A percentile compares a stretch with the other conserved stretches of the same genome.
Conservation (phyloP, 345 rosid genomes). For the Arabidopsis thaliana region TAIR10.1 NC_003071.7:166501-167000, state of each 20-base stretch:
- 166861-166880: slow-evolving; percentile 22
- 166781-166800: slow-evolving; percentile 93
- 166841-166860: slow-evolving; percentile 93
- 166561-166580: slow-evolving; percentile 87
- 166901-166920: slow-evolving; percentile 23
- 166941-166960: slow-evolving; percentile 90
- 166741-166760: slow-evolving; percentile 84
- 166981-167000: slow-evolving; percentile 89
- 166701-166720: slow-evolving; percentile 40
- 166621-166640: slow-evolving; percentile 86
- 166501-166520: slow-evolving; percentile 99
- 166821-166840: slow-evolving; percentile 84
- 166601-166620: slow-evolving; percentile 85
- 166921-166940: slow-evolving; percentile 59
- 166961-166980: slow-evolving; percentile 73
- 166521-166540: slow-evolving; percentile 93
- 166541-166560: slow-evolving; percentile 90
- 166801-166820: slow-evolving; percentile 94
- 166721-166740: slow-evolving; percentile 91
- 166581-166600: slow-evolving; percentile 91
- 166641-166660: too few relatives aligned
- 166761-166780: slow-evolving; percentile 80
- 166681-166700: not conserved
- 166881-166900: slow-evolving; percentile 18
- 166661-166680: too few relatives aligned